A percentile compares a stretch with the other conserved stretches of the same genome.
Evolutionary conservation across 2,329 filamentous ascomycete species (phyloP).

Genomic region (Fusarium sp.): DNA sequence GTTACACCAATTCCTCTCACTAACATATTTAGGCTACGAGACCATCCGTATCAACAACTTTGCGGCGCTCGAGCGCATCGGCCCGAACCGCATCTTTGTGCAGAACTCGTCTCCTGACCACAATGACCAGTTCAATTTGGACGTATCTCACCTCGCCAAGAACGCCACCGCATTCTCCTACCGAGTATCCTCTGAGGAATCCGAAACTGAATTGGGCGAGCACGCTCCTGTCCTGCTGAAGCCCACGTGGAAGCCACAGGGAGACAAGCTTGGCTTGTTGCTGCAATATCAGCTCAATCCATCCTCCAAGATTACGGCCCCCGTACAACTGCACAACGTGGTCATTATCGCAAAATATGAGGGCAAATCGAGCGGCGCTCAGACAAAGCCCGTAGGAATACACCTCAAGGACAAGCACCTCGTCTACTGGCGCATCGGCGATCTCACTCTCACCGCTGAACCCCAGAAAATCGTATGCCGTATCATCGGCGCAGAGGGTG

Average conservation of each 20-base stretch:
- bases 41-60: conserved; percentile 90
- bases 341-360: conserved; percentile 79
- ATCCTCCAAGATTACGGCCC: conserved; percentile 60
- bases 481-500: conserved; percentile 77
- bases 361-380: conserved; percentile 74
- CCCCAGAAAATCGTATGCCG: conserved; percentile 85
- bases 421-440: conserved; percentile 84
- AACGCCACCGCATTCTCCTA: conserved; percentile 92
- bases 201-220: conserved; percentile 58
- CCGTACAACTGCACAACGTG: conserved; percentile 74
- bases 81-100: conserved; percentile 92
- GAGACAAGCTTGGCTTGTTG: conserved; percentile 86
- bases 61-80: conserved; percentile 87
- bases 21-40: conserved; percentile 62
- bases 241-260: conserved; percentile 85
- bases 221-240: conserved; percentile 80
- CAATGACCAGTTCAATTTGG: conserved; percentile 83
- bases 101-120: conserved; percentile 72
- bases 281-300: conserved; percentile 89
- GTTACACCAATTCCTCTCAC: not conserved
- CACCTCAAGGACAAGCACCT: conserved; percentile 81
- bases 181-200: conserved; percentile 79
- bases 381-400: conserved; percentile 87
- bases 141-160: conserved; percentile 77
- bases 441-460: conserved; percentile 75